Evolutionary conservation across 176 grass and related monocot species (phyloP), one percentile per base, ranked within the genome.

Genomic region (Hsuehochloa calcarea): DNA sequence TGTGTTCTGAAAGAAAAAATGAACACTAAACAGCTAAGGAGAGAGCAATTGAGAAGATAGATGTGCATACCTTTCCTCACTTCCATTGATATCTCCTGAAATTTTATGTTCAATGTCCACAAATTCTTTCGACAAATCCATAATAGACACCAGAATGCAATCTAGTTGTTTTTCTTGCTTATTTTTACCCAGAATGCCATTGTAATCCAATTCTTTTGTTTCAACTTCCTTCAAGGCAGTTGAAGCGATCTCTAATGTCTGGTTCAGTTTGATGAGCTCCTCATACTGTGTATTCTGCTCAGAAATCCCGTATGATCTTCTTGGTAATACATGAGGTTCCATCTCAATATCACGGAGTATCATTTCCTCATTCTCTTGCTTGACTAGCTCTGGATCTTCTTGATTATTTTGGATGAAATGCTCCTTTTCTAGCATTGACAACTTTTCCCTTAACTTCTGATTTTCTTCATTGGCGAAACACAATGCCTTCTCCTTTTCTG

Each of bases 61-160:
- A 70, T 58, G 67, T 6, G 49, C 59, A 44, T 65, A 99, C 96
- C 80, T 94, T 65, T 90, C 86, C 72, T 91, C 74, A 37, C 75
- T 87, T 63, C 78, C 88, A 76, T 90, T 47, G 72, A 79, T 91
- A 74, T 80, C 85, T 65, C 85, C 92, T 6, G 54, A 85, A 45
- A 94, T 88, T 89, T 69, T 87, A 47, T 78, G 71, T 86, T 92
- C 91, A 65, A 92, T 88, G 54, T 89, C 78, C n/a, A 68, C 75
- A 86, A 89, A 86, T 78, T 85, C 85, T 90, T 99, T 86, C 49
- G 91, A 92, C 44, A 94, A 84, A 84, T 94, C 86, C 80, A 84
- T 90, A 46, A 96, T 86, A 79, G 90, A 89, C 65, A 74, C 74
- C 74, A 85, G 45, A 83, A 94, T 89, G 71, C 69, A 89, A 65